A percentile compares a stretch with the other conserved stretches of the same genome.
phyloP scores from a whole-genome alignment of 768 basidiomycete genomes.

The Lactarius sp. region DNA sequence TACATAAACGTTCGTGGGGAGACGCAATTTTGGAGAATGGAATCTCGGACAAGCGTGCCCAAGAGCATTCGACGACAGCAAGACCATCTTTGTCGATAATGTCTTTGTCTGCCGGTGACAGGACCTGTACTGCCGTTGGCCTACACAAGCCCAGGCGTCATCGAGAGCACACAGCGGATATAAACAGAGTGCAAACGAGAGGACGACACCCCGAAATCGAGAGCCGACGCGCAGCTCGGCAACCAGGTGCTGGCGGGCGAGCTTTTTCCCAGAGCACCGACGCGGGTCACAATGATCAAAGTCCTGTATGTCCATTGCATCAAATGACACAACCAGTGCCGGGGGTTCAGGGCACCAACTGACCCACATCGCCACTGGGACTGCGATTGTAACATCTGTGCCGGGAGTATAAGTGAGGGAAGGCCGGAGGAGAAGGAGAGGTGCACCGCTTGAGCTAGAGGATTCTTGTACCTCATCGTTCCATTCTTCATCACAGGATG shows the following conservation, averaged over 20 bases:
- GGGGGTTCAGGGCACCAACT: constrained; percentile 32
- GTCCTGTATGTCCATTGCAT: constrained; percentile 49
- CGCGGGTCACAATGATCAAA: constrained; percentile 97
- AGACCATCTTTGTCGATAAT: constrained; percentile 69
- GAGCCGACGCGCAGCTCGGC: constrained; percentile 78
- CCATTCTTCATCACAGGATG: constrained; percentile 28
- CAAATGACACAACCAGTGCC: neutral
- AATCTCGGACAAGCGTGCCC: constrained; percentile 93
- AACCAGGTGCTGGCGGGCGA: constrained; percentile 80
- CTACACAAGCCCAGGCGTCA: constrained; percentile 36
- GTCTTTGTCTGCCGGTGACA: constrained; percentile 82
- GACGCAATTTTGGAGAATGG: constrained; percentile 92
- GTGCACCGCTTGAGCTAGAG: neutral
- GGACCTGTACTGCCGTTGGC: constrained; percentile 73
- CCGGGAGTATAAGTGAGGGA: neutral
- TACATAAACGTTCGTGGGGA: constrained; percentile 86
- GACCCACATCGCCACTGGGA: constrained; percentile 97
- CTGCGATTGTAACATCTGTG: constrained; percentile 32
- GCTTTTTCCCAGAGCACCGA: constrained; percentile 83
- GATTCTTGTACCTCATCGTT: constrained; percentile 1
- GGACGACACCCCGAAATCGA: constrained; percentile 85
- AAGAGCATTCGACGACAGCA: constrained; percentile 98
- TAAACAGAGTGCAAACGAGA: constrained; percentile 63
- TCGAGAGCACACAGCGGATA: neutral
- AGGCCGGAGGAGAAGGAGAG: neutral